Conservation (phyloP, 257 asterid species). For the Oldenlandia corymbosa region DNA sequence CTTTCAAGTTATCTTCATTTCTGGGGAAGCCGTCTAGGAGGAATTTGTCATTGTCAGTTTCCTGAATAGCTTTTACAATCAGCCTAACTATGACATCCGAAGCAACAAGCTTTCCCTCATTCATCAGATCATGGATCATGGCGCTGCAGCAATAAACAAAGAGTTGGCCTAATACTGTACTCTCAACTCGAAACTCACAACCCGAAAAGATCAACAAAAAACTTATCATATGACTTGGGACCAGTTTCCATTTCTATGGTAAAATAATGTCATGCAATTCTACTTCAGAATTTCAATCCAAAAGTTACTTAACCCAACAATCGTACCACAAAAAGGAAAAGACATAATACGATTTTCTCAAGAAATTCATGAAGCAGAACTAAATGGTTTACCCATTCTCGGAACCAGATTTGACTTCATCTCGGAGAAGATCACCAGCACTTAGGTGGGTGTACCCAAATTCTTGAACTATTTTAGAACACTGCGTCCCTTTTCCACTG, state of each 20-base stretch:
- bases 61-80: slow-evolving; percentile 61
- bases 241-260: not conserved
- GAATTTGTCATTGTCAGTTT: slow-evolving; percentile 66
- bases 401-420: slow-evolving; percentile 51
- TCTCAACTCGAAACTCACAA: not conserved
- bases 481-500: slow-evolving; percentile 95
- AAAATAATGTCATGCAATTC: not conserved
- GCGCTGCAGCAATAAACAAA: slow-evolving; percentile 31
- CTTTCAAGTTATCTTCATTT: slow-evolving; percentile 78
- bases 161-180: not conserved
- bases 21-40: slow-evolving; percentile 95
- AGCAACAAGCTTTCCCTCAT: slow-evolving; percentile 85
- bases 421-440: slow-evolving; percentile 90
- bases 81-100: slow-evolving; percentile 81
- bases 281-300: not conserved
- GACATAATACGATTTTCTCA: not conserved
- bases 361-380: not conserved
- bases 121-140: slow-evolving; percentile 71
- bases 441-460: slow-evolving; percentile 88
- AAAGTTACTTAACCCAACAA: not conserved
- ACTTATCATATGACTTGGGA: not conserved
- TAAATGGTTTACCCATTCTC: slow-evolving; percentile 26
- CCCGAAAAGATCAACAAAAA: not conserved
- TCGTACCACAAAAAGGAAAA: not conserved
- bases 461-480: slow-evolving; percentile 64